These are phyloP conservation scores for Thymus mandschuricus DNA, from an alignment of 257 asterid species.

Conservation along the genomic window DNA sequence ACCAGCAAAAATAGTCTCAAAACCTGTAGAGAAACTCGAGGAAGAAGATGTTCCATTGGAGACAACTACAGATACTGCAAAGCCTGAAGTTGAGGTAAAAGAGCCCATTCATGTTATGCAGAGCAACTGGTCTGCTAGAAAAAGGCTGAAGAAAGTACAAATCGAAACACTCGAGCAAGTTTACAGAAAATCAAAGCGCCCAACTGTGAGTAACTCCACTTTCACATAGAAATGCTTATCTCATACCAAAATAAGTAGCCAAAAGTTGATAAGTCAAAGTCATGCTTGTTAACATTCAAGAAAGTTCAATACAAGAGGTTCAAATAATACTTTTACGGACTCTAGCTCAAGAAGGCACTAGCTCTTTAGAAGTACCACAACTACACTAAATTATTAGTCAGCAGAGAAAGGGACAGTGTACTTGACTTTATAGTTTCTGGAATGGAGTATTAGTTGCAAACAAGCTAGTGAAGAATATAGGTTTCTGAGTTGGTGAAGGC, in stretches of 20 bases:
- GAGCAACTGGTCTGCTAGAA: conserved; percentile 73
- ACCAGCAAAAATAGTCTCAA: conserved; percentile 49
- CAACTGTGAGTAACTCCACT: conserved; percentile 70
- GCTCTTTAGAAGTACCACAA: background rate
- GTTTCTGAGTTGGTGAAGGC: background rate
- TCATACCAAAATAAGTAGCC: background rate
- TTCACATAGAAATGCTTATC: conserved; percentile 3
- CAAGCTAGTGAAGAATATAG: background rate
- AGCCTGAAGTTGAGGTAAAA: conserved; percentile 49
- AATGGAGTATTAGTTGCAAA: background rate
- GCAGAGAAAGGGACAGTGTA: background rate
- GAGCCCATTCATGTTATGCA: conserved; percentile 84
- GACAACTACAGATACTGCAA: conserved; percentile 30
- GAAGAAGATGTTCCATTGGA: conserved; percentile 44
- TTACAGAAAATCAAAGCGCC: conserved; percentile 80
- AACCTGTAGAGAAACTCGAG: conserved; percentile 43
- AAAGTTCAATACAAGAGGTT: no score
- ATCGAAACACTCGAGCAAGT: conserved; percentile 84
- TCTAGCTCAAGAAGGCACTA: background rate
- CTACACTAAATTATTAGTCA: background rate
- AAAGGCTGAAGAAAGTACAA: conserved; percentile 87
- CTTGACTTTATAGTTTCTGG: background rate
- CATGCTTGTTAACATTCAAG: background rate
- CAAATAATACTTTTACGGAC: no score
- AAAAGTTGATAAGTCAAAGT: background rate